Evolutionary conservation across 2,329 filamentous ascomycete species (phyloP), one percentile per base, ranked within the genome.

Genomic region (Epichloe scottii): DNA sequence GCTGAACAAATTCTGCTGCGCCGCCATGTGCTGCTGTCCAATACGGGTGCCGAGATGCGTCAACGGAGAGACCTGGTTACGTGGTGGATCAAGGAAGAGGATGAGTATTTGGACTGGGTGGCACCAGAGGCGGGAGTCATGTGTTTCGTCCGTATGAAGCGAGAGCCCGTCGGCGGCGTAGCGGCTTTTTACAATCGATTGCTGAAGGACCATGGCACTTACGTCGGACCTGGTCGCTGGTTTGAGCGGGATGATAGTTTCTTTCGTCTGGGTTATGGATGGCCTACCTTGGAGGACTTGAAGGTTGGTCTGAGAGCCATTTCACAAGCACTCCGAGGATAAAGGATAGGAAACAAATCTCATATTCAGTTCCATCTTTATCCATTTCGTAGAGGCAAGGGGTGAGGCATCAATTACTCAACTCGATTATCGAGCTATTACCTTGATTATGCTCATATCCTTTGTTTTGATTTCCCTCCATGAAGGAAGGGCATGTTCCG

Each of bases 231-330:
- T 2, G 60, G 60, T 1, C 52, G 55, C 19, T 61, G 60, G 56
- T 60, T 60, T 38, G 57, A 60, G 46, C 40, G 54, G 41, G 48
- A 56, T 6, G 60, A 61, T 50, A 51, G 34, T 1, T 59, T 52
- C 34, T 62, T 62, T 44, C 52, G 59, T 7, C 15, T 62, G 12
- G 60, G 60, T 10, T 61, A 55, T 39, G 60, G 60, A 7, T 61
- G 56, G 58, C 57, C 57, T 2, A 58, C 57, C 2, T 34, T 41
- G 12, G 54, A 58, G 10, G 51, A 60, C 41, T 51, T 62, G 3
- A 35, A 60, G 23, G 50, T 17, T 12, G 59, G 60, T 4, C 45
- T 62, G 46, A 42, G 52, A 3, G 52, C 52, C 8, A 58, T 60
- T 10, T 59, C 58, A 2, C 23, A 48, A 23, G 55, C 53, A 6